phyloP scores from a whole-genome alignment of 805 yeast genomes.

The Kuraishia hungarica region DNA sequence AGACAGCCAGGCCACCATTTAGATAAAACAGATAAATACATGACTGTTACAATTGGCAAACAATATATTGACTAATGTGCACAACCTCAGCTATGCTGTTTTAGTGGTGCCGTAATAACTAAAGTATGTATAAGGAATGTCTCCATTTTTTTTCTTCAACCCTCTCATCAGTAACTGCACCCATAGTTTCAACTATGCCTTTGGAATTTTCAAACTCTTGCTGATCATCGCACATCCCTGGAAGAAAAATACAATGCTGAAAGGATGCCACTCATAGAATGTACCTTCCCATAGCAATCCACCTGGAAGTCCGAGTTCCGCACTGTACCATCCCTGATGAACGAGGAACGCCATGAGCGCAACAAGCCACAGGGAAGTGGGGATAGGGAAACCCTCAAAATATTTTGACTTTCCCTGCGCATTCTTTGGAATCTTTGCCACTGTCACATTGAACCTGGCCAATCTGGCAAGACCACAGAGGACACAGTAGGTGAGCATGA shows the following conservation, averaged over 20 bases:
- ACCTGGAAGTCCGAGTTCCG: conserved; percentile 44
- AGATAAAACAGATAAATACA: not conserved
- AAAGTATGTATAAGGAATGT: not conserved
- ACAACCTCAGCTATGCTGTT: too few relatives aligned
- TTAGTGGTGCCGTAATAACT: not conserved
- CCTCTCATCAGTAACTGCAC: not conserved
- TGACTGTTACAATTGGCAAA: not conserved
- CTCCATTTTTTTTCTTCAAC: not conserved
- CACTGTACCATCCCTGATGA: conserved; percentile 29
- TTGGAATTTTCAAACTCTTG: conserved; percentile 86
- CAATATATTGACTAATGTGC: too few relatives aligned
- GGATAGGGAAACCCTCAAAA: conserved; percentile 96
- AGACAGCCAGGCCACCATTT: not conserved
- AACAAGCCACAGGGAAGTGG: conserved; percentile 75
- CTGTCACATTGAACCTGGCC: conserved; percentile 94
- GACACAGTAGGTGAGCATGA: conserved; percentile 74
- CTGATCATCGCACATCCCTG: conserved; percentile 92
- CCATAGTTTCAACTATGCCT: conserved; percentile 33
- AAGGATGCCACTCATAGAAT: conserved; percentile 67
- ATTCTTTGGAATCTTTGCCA: conserved; percentile 88
- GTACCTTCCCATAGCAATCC: conserved; percentile 51
- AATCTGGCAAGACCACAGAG: conserved; percentile 89
- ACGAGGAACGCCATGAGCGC: conserved; percentile 63
- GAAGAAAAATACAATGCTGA: conserved; percentile 51
- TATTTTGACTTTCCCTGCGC: conserved; percentile 76